These are phyloP conservation scores for Eimeria nieschulzi DNA, from an alignment of 169 alveolate genomes.

Conservation along the genomic window DNA sequence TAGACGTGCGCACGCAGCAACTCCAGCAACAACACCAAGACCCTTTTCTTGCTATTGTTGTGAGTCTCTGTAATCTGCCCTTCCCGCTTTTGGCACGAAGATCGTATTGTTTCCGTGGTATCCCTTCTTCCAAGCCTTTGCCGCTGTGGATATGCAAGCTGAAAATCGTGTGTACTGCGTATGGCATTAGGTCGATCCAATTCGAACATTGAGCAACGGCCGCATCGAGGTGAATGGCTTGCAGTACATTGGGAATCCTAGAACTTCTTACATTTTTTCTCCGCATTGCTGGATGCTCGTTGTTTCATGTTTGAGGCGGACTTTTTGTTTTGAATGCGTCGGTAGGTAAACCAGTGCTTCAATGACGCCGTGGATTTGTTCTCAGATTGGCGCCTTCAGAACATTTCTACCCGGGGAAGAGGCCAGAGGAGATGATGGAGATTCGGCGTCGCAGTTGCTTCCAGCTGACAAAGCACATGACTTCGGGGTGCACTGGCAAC, in stretches of 20 bases:
- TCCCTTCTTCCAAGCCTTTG: background rate
- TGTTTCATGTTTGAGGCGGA: background rate
- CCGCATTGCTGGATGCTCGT: background rate
- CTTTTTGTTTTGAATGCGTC: background rate
- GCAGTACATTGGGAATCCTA: background rate
- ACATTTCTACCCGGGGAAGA: slow-evolving; percentile 86
- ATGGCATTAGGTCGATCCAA: slow-evolving; percentile 36
- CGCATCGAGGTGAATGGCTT: slow-evolving; percentile 26
- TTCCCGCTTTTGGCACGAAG: background rate
- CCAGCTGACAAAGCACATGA: slow-evolving; percentile 89
- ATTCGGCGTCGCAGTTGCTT: slow-evolving; percentile 76
- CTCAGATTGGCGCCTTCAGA: slow-evolving; percentile 87
- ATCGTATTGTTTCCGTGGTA: background rate
- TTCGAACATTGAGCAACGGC: slow-evolving; percentile 36
- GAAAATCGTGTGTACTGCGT: too few relatives aligned
- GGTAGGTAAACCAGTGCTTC: background rate
- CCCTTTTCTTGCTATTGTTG: slow-evolving; percentile 91
- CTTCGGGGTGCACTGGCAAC: slow-evolving; percentile 88
- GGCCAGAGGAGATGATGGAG: slow-evolving; percentile 68
- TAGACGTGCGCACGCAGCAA: slow-evolving; percentile 86
- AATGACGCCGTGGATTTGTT: background rate
- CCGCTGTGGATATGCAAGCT: background rate
- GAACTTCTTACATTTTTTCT: background rate
- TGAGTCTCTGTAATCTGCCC: background rate
- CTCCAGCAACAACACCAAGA: slow-evolving; percentile 88